These are phyloP conservation scores for Sporodiniella umbellata DNA, from an alignment of 371 early-diverging fungal genomes.

Conservation along the genomic window DNA sequence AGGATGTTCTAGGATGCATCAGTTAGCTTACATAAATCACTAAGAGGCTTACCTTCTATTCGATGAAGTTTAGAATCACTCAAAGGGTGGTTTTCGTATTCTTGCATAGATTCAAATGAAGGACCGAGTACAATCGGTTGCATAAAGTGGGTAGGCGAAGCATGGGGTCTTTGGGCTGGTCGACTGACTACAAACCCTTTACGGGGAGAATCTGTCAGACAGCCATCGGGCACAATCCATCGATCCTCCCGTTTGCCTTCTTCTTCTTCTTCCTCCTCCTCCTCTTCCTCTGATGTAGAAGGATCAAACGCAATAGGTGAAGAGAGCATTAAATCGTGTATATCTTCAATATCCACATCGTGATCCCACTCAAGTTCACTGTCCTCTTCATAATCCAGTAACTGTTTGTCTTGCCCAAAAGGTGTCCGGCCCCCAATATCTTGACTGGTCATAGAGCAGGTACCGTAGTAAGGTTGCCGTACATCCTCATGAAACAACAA, in stretches of 20 bases:
- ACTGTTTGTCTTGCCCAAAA: conserved; percentile 56
- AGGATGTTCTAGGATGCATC: not conserved
- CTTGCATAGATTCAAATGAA: conserved; percentile 6
- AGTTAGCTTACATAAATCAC: not conserved
- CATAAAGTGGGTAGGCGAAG: conserved; percentile 15
- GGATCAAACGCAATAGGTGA: not conserved
- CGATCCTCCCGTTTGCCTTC: conserved; percentile 19
- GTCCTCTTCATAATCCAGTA: conserved; percentile 80
- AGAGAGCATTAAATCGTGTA: conserved; percentile 7
- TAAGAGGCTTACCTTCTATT: not conserved
- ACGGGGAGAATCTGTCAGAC: conserved; percentile 76
- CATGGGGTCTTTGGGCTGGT: conserved; percentile 14
- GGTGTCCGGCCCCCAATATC: conserved; percentile 59
- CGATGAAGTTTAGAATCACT: conserved; percentile 10
- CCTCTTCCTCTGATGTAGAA: conserved; percentile 4
- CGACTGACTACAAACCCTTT: conserved; percentile 8
- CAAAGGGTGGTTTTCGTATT: conserved; percentile 12
- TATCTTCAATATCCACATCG: conserved; percentile 14
- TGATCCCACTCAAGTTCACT: conserved; percentile 88
- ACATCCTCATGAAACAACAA: conserved; percentile 70
- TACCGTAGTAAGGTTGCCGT: conserved; percentile 79
- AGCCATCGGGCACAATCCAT: conserved; percentile 72
- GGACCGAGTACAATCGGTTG: conserved; percentile 15
- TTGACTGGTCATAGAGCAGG: conserved; percentile 65
- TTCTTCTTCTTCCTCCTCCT: not conserved